Conservation (phyloP, 1,284 basidiomycete genomes). For the Cystobasidium slooffiae region DNA sequence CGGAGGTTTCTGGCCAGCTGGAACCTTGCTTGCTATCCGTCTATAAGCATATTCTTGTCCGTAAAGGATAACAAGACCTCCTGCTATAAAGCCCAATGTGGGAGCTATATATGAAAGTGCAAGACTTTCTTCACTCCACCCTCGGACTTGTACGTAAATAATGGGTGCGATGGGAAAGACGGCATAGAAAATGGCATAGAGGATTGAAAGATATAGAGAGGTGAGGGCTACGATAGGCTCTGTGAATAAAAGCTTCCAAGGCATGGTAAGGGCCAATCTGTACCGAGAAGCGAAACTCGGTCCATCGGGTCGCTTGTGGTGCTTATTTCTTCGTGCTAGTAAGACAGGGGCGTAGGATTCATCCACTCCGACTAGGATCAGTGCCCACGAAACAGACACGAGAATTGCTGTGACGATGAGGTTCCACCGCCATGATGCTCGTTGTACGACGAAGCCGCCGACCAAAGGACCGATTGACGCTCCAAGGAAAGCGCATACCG, state of each 20-base stretch:
- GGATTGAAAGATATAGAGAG: slow-evolving; percentile 33
- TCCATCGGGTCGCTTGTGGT: slow-evolving; percentile 1
- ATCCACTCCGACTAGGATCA: slow-evolving; percentile 26
- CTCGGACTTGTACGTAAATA: slow-evolving; percentile 37
- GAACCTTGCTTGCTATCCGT: neutral
- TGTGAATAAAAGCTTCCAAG: slow-evolving; percentile 41
- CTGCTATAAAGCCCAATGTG: slow-evolving; percentile 29
- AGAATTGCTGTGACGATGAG: slow-evolving; percentile 35
- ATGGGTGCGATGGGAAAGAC: slow-evolving; percentile 35
- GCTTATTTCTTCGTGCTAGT: slow-evolving; percentile 16
- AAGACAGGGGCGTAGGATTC: slow-evolving; percentile 28
- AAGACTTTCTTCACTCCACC: slow-evolving; percentile 40
- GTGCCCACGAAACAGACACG: slow-evolving; percentile 13
- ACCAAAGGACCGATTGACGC: slow-evolving; percentile 32
- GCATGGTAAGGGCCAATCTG: slow-evolving; percentile 13
- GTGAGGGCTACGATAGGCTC: slow-evolving; percentile 40
- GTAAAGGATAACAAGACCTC: slow-evolving; percentile 24
- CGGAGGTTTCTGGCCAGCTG: slow-evolving; percentile 31
- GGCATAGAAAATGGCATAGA: slow-evolving; percentile 44
- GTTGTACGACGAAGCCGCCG: slow-evolving; percentile 37
- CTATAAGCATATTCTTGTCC: slow-evolving; percentile 34
- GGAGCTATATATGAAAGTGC: slow-evolving; percentile 40
- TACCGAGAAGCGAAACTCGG: slow-evolving; percentile 17
- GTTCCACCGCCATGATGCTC: slow-evolving; percentile 36
- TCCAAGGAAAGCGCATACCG: slow-evolving; percentile 32